Evolutionary conservation across 306 rosid species (phyloP).

Genomic region (Trichosanthes truncata): DNA sequence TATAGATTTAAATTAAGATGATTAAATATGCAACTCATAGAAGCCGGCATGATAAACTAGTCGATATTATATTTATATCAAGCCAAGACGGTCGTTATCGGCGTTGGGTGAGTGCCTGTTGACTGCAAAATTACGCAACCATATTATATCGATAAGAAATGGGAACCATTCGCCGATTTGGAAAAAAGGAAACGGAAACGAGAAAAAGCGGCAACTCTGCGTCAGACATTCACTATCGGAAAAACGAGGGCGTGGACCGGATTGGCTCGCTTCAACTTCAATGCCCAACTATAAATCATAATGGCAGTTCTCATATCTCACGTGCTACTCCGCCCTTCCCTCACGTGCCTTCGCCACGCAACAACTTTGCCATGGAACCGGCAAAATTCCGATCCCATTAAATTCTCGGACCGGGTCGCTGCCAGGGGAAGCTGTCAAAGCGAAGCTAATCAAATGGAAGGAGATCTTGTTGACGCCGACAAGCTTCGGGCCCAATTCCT

Average conservation of each 20-base stretch:
- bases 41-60: neutral
- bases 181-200: neutral
- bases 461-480: conserved; percentile 18
- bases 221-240: neutral
- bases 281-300: neutral
- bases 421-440: conserved; percentile 1
- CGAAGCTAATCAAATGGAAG: conserved; percentile 23
- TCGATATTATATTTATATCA: neutral
- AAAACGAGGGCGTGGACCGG: neutral
- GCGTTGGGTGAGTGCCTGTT: neutral
- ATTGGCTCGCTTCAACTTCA: neutral
- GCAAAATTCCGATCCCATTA: conserved; percentile 9
- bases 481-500: conserved; percentile 51
- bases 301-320: conserved; percentile 6
- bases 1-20: neutral
- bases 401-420: neutral
- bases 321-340: conserved; percentile 13
- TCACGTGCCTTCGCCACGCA: conserved; percentile 19
- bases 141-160: neutral
- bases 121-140: neutral
- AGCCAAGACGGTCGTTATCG: neutral
- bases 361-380: conserved; percentile 1
- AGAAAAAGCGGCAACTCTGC: neutral
- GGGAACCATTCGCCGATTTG: neutral
- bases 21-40: neutral